Evolutionary conservation across 768 basidiomycete species (phyloP), one percentile per base, ranked within the genome.

Genomic region (Roridomyces roridus): DNA sequence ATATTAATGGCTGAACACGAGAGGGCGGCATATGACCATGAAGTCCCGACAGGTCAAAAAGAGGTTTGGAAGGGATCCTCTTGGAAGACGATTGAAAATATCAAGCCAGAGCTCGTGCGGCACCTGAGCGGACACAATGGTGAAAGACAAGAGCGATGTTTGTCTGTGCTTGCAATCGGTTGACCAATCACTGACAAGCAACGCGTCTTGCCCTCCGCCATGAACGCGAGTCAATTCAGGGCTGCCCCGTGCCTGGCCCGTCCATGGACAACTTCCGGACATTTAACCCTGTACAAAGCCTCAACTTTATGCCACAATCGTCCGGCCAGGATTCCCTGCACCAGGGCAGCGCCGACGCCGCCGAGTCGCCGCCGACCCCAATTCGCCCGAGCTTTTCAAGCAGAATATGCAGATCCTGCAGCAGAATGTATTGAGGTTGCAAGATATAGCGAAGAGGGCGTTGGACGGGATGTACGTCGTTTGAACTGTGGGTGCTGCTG

Each of bases 311-410:
- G 0, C 42, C 58, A 6, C 58, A 53, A 26, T 15, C 46, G n/a
- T 25, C 41, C 35, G 35, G 42, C 47, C 58, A 59, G 43, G 58
- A 59, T 18, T 59, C 58, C 6, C 52, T 72, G 12, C 69, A 72
- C 41, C 72, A 74, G 66, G 71, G 72, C 25, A n/a, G n/a, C n/a
- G n/a, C n/a, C n/a, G n/a, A n/a, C n/a, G n/a, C n/a, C n/a, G n/a
- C n/a, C n/a, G n/a, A n/a, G n/a, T n/a, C n/a, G 53, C 69, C n/a
- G n/a, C n/a, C 9, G 87, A 88, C 56, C 81, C 79, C 15, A 88
- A 83, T 56, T 84, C 86, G 21, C 82, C 84, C 15, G 84, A 82
- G 24, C 53, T 77, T n/a, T 86, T 90, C 75, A 85, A 83, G 58
- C 81, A 83, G 46, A 85, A 85, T 65, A 58, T 86, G 1, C 77